phyloP scores from a whole-genome alignment of 495 filamentous ascomycete genomes.

The Cladorrhinum samala region DNA sequence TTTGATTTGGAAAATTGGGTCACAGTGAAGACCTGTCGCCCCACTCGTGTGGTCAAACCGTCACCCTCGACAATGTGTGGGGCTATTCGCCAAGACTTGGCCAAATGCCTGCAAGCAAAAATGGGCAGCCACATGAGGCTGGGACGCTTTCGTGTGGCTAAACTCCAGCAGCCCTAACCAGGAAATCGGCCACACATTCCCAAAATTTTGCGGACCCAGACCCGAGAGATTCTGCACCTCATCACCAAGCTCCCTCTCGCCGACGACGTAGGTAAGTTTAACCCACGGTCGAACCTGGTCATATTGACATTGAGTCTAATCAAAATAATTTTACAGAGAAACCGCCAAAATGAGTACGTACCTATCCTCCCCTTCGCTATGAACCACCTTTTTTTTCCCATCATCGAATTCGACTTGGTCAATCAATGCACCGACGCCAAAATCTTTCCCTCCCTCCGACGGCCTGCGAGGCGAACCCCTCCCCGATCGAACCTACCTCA shows the following conservation, averaged over 20 bases:
- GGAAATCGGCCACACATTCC: constrained; percentile 29
- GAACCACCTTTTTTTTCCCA: neutral
- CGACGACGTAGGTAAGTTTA: constrained; percentile 30
- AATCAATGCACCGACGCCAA: neutral
- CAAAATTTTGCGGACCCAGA: constrained; percentile 33
- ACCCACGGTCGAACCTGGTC: neutral
- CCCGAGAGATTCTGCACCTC: constrained; percentile 26
- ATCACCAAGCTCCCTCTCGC: constrained; percentile 25
- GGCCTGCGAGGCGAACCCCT: neutral
- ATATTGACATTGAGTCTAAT: constrained; percentile 15
- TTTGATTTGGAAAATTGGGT: too few relatives aligned
- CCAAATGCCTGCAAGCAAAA: neutral
- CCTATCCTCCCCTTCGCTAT: constrained; percentile 7
- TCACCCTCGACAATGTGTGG: too few relatives aligned
- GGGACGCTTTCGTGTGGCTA: constrained; percentile 14
- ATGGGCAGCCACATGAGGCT: constrained; percentile 9
- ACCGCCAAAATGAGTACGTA: constrained; percentile 42
- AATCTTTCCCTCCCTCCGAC: neutral
- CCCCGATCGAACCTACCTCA: neutral
- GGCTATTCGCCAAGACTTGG: neutral
- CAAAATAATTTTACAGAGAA: constrained; percentile 14
- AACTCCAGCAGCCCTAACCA: constrained; percentile 28
- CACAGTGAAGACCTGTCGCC: too few relatives aligned
- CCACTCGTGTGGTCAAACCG: too few relatives aligned
- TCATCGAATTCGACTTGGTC: neutral